phyloP scores from a whole-genome alignment of 352 stramenopile species.

The Phytophthora pisi region DNA sequence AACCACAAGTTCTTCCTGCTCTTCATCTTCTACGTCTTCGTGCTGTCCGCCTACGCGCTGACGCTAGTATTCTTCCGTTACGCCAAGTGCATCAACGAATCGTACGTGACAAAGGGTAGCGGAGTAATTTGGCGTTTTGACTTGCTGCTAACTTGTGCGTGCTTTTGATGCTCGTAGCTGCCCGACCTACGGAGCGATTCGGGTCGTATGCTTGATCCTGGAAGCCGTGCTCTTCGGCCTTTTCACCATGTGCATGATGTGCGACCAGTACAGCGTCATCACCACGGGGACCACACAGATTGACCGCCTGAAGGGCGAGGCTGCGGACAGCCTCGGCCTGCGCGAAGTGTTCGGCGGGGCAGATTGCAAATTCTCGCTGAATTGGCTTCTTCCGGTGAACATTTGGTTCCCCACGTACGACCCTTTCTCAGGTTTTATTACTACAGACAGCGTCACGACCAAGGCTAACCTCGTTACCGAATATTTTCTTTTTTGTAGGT shows the following conservation, averaged over 20 bases:
- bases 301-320: conserved; percentile 95
- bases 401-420: conserved; percentile 88
- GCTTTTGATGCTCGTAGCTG: conserved; percentile 43
- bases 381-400: conserved; percentile 87
- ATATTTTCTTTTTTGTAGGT: conserved; percentile 44
- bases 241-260: conserved; percentile 99
- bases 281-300: conserved; percentile 97
- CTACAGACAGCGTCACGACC: neutral
- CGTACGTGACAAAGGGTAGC: conserved; percentile 42
- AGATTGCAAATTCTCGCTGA: conserved; percentile 58
- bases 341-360: conserved; percentile 84
- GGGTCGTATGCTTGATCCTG: conserved; percentile 86
- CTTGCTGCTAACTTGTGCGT: conserved; percentile 10
- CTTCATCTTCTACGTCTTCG: conserved; percentile 94
- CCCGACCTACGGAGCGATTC: conserved; percentile 73
- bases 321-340: conserved; percentile 70
- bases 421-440: neutral
- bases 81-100: conserved; percentile 84
- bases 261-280: conserved; percentile 98
- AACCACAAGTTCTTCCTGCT: conserved; percentile 98
- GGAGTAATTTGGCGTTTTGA: neutral
- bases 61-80: conserved; percentile 93
- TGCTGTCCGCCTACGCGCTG: conserved; percentile 94
- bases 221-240: conserved; percentile 96
- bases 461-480: conserved; percentile 3